These are phyloP conservation scores for Calonectria fujianensis DNA, from an alignment of 2,329 filamentous ascomycete genomes.

Conservation along the genomic window DNA sequence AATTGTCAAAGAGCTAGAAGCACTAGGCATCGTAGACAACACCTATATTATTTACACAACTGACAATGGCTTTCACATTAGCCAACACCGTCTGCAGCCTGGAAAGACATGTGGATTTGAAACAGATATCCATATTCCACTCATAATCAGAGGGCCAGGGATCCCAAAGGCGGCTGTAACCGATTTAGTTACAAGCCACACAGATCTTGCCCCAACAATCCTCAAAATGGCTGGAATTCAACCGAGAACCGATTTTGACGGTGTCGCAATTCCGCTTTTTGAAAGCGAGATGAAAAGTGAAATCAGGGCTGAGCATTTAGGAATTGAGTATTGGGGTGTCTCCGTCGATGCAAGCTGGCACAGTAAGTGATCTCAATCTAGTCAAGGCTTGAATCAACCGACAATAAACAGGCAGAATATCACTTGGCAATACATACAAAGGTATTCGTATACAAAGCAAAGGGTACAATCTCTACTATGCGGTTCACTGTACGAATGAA, in stretches of 20 bases:
- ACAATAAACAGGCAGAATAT: background rate
- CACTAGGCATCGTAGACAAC: slow-evolving; percentile 59
- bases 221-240: background rate
- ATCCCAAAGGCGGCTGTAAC: slow-evolving; percentile 46
- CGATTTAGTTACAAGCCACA: background rate
- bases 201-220: background rate
- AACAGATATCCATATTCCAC: slow-evolving; percentile 70
- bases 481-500: background rate
- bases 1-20: slow-evolving; percentile 60
- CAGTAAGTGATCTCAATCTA: background rate
- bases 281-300: too few relatives aligned
- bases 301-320: background rate
- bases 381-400: background rate
- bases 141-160: slow-evolving; percentile 70
- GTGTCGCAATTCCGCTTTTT: background rate
- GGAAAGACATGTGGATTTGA: slow-evolving; percentile 72
- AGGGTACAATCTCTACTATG: background rate
- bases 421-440: background rate
- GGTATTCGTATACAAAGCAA: background rate
- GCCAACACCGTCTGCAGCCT: slow-evolving; percentile 70
- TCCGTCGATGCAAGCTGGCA: slow-evolving; percentile 10
- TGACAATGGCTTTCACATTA: slow-evolving; percentile 73
- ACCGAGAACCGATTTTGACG: background rate
- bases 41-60: slow-evolving; percentile 72
- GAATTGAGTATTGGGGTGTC: background rate